Evolutionary conservation across 2,329 filamentous ascomycete genomes (phyloP), one percentile per base, ranked within the genome.

Genomic region (Claviceps paspali): DNA sequence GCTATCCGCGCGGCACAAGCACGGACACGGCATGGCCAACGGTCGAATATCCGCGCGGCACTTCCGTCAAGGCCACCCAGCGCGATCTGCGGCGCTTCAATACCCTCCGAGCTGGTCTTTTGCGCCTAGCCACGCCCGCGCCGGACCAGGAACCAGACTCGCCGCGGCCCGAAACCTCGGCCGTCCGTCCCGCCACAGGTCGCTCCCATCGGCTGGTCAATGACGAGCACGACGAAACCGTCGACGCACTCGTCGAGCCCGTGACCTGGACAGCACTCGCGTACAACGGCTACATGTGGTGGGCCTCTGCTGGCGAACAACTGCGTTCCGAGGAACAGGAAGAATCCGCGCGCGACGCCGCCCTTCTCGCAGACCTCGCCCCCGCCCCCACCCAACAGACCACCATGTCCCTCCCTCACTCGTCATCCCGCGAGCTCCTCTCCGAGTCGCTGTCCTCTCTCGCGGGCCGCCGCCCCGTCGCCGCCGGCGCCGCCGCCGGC

Each of bases 201-300:
- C 48, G 47, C 12, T 53, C 54, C 12, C 43, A 43, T 22, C 48
- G 46, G 10, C 38, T 50, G 1, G 44, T 56, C 17, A 51, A 45
- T 32, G 55, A 60, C 14, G 62, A 64, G 5, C 53, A 57, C 8
- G 65, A 68, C 33, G 64, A 72, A 26, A 62, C 61, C 6, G 60
- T 69, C 18, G 72, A 77, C 39, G 56, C 59, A 38, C 63, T 79
- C 30, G 63, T 77, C 21, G 76, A 82, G 49, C 76, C 76, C 2
- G 54, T 70, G 29, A 77, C 69, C 29, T 82, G 77, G 83, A 68
- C 79, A 1, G 76, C 79, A 1, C 69, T 88, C 19, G 83, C 83
- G 5, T 91, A 88, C 57, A 75, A 73, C 38, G 78, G 80, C 18
- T 87, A 88, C 62, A 84, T 88, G 71, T 91, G 83, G 83, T 91